Evolutionary conservation across 257 asterid genomes (phyloP).

Genomic region (Thymus quinquecostatus): DNA sequence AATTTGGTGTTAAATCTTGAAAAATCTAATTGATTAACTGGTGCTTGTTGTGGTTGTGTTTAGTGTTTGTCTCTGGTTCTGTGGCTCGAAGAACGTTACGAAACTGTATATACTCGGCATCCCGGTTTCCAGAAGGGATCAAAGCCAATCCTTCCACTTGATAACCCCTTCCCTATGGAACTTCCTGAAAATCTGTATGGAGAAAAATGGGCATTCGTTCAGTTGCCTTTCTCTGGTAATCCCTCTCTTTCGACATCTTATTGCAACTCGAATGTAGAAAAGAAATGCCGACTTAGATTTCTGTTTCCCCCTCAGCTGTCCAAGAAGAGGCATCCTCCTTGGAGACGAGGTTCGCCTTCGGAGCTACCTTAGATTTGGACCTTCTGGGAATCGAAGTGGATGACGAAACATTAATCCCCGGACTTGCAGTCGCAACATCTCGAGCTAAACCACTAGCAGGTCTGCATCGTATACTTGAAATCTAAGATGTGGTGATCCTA

Average conservation of each 20-base stretch:
- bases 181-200: slow-evolving; percentile 91
- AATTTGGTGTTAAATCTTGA: neutral
- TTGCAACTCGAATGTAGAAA: neutral
- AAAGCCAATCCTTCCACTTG: slow-evolving; percentile 73
- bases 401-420: slow-evolving; percentile 77
- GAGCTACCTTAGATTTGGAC: slow-evolving; percentile 85
- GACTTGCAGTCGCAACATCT: slow-evolving; percentile 89
- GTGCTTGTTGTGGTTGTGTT: neutral
- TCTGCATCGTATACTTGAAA: slow-evolving; percentile 1
- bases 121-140: slow-evolving; percentile 90
- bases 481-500: neutral
- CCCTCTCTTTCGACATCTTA: neutral
- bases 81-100: slow-evolving; percentile 96
- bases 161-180: slow-evolving; percentile 87
- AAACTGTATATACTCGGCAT: slow-evolving; percentile 76
- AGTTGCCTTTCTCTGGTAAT: slow-evolving; percentile 82
- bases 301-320: slow-evolving; percentile 58
- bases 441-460: slow-evolving; percentile 92
- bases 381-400: slow-evolving; percentile 87
- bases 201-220: slow-evolving; percentile 96
- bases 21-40: too few relatives aligned
- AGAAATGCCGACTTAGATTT: neutral
- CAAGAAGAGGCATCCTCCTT: slow-evolving; percentile 72
- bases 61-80: slow-evolving; percentile 89
- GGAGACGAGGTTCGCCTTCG: slow-evolving; percentile 60